Evolutionary conservation across 805 yeast genomes (phyloP), one percentile per base, ranked within the genome.

Genomic region (Phaffomyces thermotolerans): DNA sequence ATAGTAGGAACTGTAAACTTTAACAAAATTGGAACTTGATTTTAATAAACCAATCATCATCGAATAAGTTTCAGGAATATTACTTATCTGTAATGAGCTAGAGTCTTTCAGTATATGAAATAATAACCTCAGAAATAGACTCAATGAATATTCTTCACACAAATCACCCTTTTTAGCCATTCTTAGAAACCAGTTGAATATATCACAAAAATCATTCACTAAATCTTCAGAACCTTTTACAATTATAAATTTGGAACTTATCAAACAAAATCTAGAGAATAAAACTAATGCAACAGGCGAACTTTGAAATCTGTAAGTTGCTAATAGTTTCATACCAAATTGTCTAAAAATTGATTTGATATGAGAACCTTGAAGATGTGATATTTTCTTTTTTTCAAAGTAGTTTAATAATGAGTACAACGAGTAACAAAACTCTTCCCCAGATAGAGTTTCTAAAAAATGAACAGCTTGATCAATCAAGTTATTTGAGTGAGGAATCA

Each of bases 171-270:
- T 73, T 1, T 63, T 60, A 4, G 68, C 67, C 39, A 78, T 60
- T 15, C 59, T 52, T 3, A 65, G 34, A 8, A 78, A 47, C 71
- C 77, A 80, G 1, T 62, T 56, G 34, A 68, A 62, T 17, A 80
- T 67, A 49, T 79, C 84, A 32, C 52, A 54, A 36, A 71, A 68
- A 39, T 77, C 81, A 4, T 64, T 64, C 17, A 56, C 49, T 8
- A 73, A 14, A 2, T 53, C 54, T 1, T 49, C 54, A 8, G 57
- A 52, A 0, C 39, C 30, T 5, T 41, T 43, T 1, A 40, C 32
- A 1, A 65, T 36, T 67, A 76, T 65, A 0, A 50, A 31, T 13
- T 42, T 53, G 4, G 60, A 45, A 34, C 67, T 55, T 1, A 49
- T 27, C 0, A 37, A 22, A 23, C 71, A 48, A 1, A 73, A 39